phyloP scores from a whole-genome alignment of 2,329 filamentous ascomycete genomes.

The Aspergillus quadrilineatus region DNA sequence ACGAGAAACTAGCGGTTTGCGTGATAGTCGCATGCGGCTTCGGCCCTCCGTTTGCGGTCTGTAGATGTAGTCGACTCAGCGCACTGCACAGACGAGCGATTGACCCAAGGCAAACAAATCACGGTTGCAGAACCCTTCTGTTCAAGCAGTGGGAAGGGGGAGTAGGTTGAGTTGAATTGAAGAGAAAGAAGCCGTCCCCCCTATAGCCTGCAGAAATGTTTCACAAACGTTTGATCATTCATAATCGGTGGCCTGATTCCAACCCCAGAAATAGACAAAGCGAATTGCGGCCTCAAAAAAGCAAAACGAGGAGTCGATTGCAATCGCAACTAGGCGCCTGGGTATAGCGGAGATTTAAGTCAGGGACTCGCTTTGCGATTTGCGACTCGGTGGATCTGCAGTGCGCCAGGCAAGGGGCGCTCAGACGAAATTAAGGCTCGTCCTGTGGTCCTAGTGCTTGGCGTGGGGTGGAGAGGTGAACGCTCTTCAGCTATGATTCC shows the following conservation, averaged over 20 bases:
- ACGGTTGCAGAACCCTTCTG: not conserved
- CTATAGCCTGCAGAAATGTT: constrained; percentile 23
- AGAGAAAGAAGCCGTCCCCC: constrained; percentile 8
- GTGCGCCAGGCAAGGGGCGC: constrained; percentile 13
- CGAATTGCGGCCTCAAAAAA: not conserved
- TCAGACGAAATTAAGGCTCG: constrained; percentile 1
- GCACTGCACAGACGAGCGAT: not conserved
- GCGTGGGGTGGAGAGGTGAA: not conserved
- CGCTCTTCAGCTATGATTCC: not conserved
- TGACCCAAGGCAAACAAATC: not conserved
- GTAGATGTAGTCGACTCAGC: not conserved
- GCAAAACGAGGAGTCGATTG: not conserved
- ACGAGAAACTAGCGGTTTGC: not conserved
- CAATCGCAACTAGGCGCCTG: constrained; percentile 9
- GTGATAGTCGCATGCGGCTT: constrained; percentile 5
- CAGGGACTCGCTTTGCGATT: constrained; percentile 8
- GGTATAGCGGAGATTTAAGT: constrained; percentile 14
- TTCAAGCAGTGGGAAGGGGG: not conserved
- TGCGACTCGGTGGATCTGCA: constrained; percentile 1
- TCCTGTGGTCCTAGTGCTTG: not conserved
- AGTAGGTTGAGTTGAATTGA: not conserved
- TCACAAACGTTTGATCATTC: constrained; percentile 22
- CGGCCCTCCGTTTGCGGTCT: constrained; percentile 1
- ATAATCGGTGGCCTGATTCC: constrained; percentile 5
- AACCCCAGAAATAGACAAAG: constrained; percentile 11